Base-by-base conservation (phyloP, 164 flowering plant species). In the Chimonanthus praecox region DNA sequence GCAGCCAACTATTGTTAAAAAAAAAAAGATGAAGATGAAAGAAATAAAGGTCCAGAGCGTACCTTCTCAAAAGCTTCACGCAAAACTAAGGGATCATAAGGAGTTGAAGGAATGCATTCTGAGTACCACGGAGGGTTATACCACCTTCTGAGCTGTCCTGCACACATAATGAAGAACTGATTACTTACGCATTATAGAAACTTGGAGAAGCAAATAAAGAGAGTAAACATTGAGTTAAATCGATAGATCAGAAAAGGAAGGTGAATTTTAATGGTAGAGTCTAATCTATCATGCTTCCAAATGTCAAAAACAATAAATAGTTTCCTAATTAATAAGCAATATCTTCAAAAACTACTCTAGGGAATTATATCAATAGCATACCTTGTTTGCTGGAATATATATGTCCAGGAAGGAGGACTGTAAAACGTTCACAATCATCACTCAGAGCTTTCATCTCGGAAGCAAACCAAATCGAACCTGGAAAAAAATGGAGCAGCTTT, bases 401-500 rank as follows among this genome's bases (percentile, higher is more conserved):
- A 82, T 94, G 96, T 47, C 99, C 99, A 47, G 98, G 99, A 77
- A 68, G 97, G 75, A 94, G 93, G 70, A 86, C 77, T 47, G 82
- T 78, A 77, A 94, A 94, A 73, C 91, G 83, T 79, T 94, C 99
- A 84, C 99, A 94, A 76, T 94, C 99, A 84, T 94, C 99, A 79
- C 96, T 92, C 72, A 94, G 70, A 74, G 98, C 99, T 82, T 94
- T 94, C 99, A 94, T 94, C 82, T 94, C 99, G 69, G 99, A 94
- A 64, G 99, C 96, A 88, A 94, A 94, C 99, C 99, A 94, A 47
- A 80, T 79, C 18, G 99, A 93, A 58, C 98, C 99, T 94, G 87
- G 33, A 69, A 54, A 79, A 67, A 61, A 69, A 7, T 47, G 68
- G 46, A 75, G 45, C 61, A 74, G 72, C 51, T 45, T 46, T 58